Evolutionary conservation across 495 filamentous ascomycete genomes (phyloP).

Genomic region (Xylona heveae): DNA sequence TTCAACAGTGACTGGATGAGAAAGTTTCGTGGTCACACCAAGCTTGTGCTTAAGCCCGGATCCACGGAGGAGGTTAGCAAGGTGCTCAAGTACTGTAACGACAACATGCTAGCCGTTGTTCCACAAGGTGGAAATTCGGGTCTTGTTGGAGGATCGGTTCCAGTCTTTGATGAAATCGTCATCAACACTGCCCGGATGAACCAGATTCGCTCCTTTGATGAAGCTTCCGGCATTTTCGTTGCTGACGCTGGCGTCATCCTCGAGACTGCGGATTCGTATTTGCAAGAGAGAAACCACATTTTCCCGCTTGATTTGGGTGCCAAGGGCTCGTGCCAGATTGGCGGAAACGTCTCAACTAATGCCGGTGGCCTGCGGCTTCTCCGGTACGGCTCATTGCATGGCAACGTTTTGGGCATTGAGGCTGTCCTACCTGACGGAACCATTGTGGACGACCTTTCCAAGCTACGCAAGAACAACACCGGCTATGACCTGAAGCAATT

Average conservation of each 20-base stretch:
- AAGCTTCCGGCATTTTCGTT: slow-evolving; percentile 76
- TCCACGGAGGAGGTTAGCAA: slow-evolving; percentile 69
- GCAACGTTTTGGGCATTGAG: slow-evolving; percentile 78
- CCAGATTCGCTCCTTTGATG: slow-evolving; percentile 74
- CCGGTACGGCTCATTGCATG: slow-evolving; percentile 85
- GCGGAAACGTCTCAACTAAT: slow-evolving; percentile 96
- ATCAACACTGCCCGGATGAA: slow-evolving; percentile 79
- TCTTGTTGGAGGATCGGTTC: slow-evolving; percentile 82
- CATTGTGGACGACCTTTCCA: slow-evolving; percentile 69
- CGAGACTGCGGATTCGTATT: slow-evolving; percentile 65
- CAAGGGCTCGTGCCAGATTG: slow-evolving; percentile 92
- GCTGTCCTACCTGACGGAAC: slow-evolving; percentile 85
- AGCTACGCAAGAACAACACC: slow-evolving; percentile 90
- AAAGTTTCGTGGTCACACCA: slow-evolving; percentile 84
- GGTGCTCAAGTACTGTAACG: slow-evolving; percentile 83
- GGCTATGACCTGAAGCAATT: slow-evolving; percentile 96
- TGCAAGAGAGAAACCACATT: slow-evolving; percentile 58
- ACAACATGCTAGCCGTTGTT: slow-evolving; percentile 78
- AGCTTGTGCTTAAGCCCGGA: slow-evolving; percentile 67
- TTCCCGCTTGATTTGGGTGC: slow-evolving; percentile 93
- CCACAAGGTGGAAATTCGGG: slow-evolving; percentile 95
- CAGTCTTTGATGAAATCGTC: slow-evolving; percentile 94
- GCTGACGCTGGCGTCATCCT: slow-evolving; percentile 81
- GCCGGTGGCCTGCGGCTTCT: slow-evolving; percentile 80
- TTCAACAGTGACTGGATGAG: slow-evolving; percentile 99